Base-by-base conservation (phyloP, 23 red algal genomes). In the Gracilaria gracilis region DNA sequence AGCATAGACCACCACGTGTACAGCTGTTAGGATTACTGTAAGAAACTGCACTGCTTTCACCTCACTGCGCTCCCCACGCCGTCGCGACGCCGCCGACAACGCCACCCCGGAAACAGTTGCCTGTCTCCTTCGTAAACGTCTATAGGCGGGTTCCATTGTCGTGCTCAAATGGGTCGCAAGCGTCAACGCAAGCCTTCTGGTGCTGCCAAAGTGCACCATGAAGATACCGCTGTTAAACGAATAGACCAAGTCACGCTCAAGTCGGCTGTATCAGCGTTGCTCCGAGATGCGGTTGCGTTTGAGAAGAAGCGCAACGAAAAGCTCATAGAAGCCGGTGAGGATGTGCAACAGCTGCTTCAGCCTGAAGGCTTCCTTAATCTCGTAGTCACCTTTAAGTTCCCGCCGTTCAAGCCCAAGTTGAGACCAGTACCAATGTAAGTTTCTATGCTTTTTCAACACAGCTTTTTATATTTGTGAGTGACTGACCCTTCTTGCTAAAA, bases 391-490 rank as follows among this genome's bases (percentile, higher is more conserved):
- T 87, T 87, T 34, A 75, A 61, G 36, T 40, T 73, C 24, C 37
- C 84, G 4, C 84, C 84, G 13, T 19, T 59, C 11, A 75, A 76
- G 31, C 13, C 40, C 20, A 70, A 59, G 20, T 37, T 73, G 37
- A 35, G 66, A 19, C 84, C 84, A 4, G 5, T 73, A 7, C 25
- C 84, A 64, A 73, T 87, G 84, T 87, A 77, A 12, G 84, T 87
- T 70, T 65, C 37, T 27, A 19, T 19, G n/a, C 46, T 59, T 16
- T 9, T 32, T 34, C 3, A n/a, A 28, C 39, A 9, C n/a, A 9
- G 13, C 31, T 58, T 29, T 36, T 83, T 25, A 66, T 36, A 36
- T 62, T 37, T 9, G 24, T 13, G 0, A 12, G 53, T 58, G 13
- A 57, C 76, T 49, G 42, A 57, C 55, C 5, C 36, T 64, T 64